Evolutionary conservation across 2,329 filamentous ascomycete species (phyloP), one percentile per base, ranked within the genome.

Genomic region (Exophiala viscosa): DNA sequence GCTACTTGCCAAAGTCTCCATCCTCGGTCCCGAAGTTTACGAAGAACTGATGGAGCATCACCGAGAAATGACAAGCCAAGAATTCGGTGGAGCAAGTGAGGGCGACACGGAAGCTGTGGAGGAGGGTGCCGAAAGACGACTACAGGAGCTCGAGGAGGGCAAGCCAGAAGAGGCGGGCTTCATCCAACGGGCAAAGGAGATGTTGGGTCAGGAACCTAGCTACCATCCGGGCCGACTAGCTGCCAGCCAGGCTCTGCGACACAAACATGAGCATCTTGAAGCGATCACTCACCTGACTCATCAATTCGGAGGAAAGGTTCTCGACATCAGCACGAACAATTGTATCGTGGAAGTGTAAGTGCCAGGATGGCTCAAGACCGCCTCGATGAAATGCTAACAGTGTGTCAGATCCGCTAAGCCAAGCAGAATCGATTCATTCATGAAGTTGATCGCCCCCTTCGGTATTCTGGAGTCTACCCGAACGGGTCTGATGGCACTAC

Each of bases 311-410:
- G 93, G 93, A 60, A 99, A 99, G 76, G 88, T 99, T 20, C 73
- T 99, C 64, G 93, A 99, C 72, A 97, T 99, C 65, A 96, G 90
- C 78, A 96, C 89, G 48, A 96, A 89, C 74, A 97, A 95, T 76
- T 97, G 93, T 74, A 97, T 97, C 70, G 91, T 99, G 55, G 93
- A 99, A 74, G 73, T 99, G 88, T 92, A 81, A 81, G 87, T 81
- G 28, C 33, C 15, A 47, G 45, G 50, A 40, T 39, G 43, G 45
- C 55, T 11, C 44, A 10, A 44, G 39, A 71, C 60, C 48, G 47
- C 17, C 14, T 28, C 53, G 18, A 48, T 35, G 51, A 9, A 57
- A 32, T 40, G 17, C 41, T 48, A 57, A 45, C 46, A 50, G 48
- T 40, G 17, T 18, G 18, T 55, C 63, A 90, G 87, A 6, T 96